A percentile compares a stretch with the other conserved stretches of the same genome.
These are phyloP conservation scores for Barnettozyma sp. DNA, from an alignment of 805 yeast species.

Conservation along the genomic window DNA sequence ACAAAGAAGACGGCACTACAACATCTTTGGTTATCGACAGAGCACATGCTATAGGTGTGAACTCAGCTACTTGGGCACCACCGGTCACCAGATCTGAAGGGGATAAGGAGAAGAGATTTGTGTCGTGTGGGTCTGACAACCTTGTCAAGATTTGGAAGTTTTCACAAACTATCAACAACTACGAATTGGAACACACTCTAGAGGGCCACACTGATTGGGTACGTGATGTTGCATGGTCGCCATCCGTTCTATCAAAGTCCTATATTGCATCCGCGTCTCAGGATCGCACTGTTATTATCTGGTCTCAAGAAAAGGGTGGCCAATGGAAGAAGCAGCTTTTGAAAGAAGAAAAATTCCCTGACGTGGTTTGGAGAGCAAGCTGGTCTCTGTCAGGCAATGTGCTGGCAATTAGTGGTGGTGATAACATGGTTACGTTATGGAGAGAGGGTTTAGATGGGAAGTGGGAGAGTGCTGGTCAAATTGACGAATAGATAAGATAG, in stretches of 20 bases:
- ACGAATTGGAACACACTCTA: conserved; percentile 66
- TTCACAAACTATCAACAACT: conserved; percentile 48
- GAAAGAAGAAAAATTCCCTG: conserved; percentile 81
- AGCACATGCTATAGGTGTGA: conserved; percentile 92
- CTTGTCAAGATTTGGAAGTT: conserved; percentile 85
- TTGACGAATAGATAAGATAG: no score
- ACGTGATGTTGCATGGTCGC: conserved; percentile 98
- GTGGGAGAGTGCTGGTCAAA: conserved; percentile 98
- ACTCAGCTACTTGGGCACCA: conserved; percentile 95
- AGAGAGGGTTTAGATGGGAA: conserved; percentile 86
- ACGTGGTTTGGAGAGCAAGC: conserved; percentile 96
- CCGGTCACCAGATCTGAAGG: conserved; percentile 31
- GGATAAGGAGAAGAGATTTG: conserved; percentile 60
- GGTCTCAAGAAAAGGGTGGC: conserved; percentile 78
- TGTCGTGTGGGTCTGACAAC: conserved; percentile 93
- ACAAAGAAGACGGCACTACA: conserved; percentile 80
- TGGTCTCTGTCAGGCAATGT: conserved; percentile 97
- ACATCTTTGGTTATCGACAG: conserved; percentile 42
- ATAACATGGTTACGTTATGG: conserved; percentile 93
- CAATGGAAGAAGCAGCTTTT: conserved; percentile 79
- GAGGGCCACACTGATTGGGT: conserved; percentile 98
- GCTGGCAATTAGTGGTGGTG: conserved; percentile 93
- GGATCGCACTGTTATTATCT: conserved; percentile 87
- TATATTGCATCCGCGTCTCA: conserved; percentile 96
- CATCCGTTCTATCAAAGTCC: conserved; percentile 76